Evolutionary conservation across 441 rosid species (phyloP).

Genomic region (Mallotus repandus): DNA sequence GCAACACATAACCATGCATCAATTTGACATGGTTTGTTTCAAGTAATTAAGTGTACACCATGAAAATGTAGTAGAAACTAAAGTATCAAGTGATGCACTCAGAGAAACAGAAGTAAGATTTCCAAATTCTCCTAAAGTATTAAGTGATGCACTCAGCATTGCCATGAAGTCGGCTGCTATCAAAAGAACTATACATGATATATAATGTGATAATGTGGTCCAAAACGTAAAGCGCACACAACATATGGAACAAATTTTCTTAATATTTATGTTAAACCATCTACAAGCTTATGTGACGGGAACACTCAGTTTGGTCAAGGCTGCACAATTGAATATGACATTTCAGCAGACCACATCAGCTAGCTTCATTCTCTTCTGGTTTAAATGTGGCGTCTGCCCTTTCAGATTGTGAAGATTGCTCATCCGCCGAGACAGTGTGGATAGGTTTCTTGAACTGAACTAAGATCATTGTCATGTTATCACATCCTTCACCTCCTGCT

Average conservation of each 20-base stretch:
- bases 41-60: too few species aligned
- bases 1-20: not conserved
- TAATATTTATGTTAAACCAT: too few species aligned
- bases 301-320: not conserved
- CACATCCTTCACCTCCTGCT: constrained; percentile 86
- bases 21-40: not conserved
- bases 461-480: constrained; percentile 97
- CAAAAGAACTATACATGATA: constrained; percentile 29
- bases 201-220: constrained; percentile 14
- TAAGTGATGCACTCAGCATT: not conserved
- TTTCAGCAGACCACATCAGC: not conserved
- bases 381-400: constrained; percentile 29
- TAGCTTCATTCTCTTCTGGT: constrained; percentile 26
- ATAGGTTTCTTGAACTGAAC: constrained; percentile 88
- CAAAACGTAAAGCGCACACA: constrained; percentile 10
- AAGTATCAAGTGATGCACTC: too few species aligned
- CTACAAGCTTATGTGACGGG: too few species aligned
- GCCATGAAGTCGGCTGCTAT: not conserved
- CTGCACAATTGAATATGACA: not conserved
- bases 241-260: constrained; percentile 13
- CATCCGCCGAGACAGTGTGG: constrained; percentile 27
- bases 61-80: too few species aligned
- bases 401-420: constrained; percentile 39
- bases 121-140: not conserved
- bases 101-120: not conserved